Conservation (phyloP, 139 green algal species). For the Dunaliella primolecta region DNA sequence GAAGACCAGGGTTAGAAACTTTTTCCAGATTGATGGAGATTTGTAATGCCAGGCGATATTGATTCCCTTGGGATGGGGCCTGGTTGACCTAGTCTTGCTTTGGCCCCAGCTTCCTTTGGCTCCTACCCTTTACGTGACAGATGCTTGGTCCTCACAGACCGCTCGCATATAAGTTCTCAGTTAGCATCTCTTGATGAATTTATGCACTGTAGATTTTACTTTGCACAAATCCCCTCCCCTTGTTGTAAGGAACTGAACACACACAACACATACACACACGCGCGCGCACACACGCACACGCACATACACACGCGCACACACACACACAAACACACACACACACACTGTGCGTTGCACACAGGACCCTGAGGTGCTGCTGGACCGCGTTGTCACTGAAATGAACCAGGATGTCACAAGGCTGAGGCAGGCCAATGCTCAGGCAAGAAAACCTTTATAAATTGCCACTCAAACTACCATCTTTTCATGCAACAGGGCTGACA, state of each 20-base stretch:
- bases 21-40: background rate
- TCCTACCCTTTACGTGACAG: background rate
- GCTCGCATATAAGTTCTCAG: background rate
- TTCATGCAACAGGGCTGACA: too few relatives aligned
- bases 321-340: background rate
- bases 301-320: background rate
- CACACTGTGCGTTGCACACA: conserved; percentile 23
- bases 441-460: background rate
- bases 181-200: too few relatives aligned
- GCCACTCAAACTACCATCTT: too few relatives aligned
- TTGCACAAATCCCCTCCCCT: too few relatives aligned
- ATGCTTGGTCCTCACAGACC: background rate
- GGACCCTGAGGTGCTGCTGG: conserved; percentile 85
- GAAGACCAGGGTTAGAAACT: background rate
- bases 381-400: conserved; percentile 95
- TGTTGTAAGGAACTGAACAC: too few relatives aligned
- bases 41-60: too few relatives aligned
- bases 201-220: too few relatives aligned
- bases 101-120: conserved; percentile 12
- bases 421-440: conserved; percentile 69
- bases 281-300: background rate
- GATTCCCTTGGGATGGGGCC: too few relatives aligned
- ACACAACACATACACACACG: background rate
- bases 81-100: too few relatives aligned
- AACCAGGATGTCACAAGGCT: conserved; percentile 90